Evolutionary conservation across 805 yeast genomes (phyloP).

Genomic region (Blastobotrys parvus): DNA sequence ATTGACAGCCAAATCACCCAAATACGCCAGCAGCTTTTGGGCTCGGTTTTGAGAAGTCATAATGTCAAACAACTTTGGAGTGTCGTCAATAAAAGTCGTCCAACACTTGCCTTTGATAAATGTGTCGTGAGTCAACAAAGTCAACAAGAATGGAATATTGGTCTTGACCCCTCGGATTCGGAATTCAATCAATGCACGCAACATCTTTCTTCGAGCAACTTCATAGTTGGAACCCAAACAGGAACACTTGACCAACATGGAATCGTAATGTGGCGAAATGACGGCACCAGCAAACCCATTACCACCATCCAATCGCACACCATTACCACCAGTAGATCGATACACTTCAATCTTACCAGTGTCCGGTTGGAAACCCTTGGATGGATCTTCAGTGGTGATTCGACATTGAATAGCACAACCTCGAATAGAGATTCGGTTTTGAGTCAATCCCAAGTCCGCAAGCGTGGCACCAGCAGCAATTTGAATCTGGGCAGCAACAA

Average conservation of each 20-base stretch:
- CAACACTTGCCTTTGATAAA: conserved; percentile 84
- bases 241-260: conserved; percentile 95
- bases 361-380: conserved; percentile 95
- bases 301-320: conserved; percentile 98
- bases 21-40: conserved; percentile 79
- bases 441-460: conserved; percentile 83
- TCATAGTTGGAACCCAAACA: conserved; percentile 97
- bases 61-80: conserved; percentile 93
- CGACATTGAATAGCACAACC: conserved; percentile 99
- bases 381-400: conserved; percentile 96
- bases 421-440: conserved; percentile 89
- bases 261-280: conserved; percentile 94
- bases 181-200: conserved; percentile 92
- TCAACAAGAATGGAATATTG: conserved; percentile 90
- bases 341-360: conserved; percentile 97
- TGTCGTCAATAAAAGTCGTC: conserved; percentile 98
- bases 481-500: conserved; percentile 97
- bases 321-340: conserved; percentile 98
- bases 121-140: conserved; percentile 81
- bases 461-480: conserved; percentile 97
- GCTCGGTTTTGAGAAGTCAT: conserved; percentile 95
- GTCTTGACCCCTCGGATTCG: conserved; percentile 99
- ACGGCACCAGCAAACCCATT: conserved; percentile 96
- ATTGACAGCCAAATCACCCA: conserved; percentile 90
- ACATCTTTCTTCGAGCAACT: conserved; percentile 95